A percentile compares a stretch with the other conserved stretches of the same genome.
Evolutionary conservation across 352 stramenopile species (phyloP).

Genomic region (Plasmopara halstedii): DNA sequence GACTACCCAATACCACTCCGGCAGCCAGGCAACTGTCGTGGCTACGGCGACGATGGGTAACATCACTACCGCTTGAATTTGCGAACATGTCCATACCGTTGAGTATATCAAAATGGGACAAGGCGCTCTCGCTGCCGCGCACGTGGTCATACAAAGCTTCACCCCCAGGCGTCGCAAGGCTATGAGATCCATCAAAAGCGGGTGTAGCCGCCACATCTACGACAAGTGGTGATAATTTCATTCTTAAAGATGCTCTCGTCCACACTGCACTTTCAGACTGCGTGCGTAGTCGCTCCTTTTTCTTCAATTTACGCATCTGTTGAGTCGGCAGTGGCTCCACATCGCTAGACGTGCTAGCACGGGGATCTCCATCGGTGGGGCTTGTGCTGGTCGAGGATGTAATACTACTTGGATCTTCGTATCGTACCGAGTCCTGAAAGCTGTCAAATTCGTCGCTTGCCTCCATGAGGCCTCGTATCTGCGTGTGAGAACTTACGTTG

Average conservation of each 20-base stretch:
- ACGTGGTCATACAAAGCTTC: slow-evolving; percentile 17
- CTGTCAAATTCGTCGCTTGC: slow-evolving; percentile 17
- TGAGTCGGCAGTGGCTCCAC: slow-evolving; percentile 15
- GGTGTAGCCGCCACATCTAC: slow-evolving; percentile 23
- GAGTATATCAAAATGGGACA: slow-evolving; percentile 42
- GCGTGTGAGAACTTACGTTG: slow-evolving; percentile 2
- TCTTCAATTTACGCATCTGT: slow-evolving; percentile 17
- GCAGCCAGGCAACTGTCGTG: slow-evolving; percentile 19
- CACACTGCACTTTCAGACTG: slow-evolving; percentile 70
- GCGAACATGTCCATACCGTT: slow-evolving; percentile 37
- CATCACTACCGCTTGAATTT: slow-evolving; percentile 15
- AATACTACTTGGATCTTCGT: slow-evolving; percentile 21
- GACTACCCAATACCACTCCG: slow-evolving; percentile 23
- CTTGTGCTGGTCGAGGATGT: slow-evolving; percentile 36
- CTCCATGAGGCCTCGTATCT: slow-evolving; percentile 16
- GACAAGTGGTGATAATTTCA: slow-evolving; percentile 31
- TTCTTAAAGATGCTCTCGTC: slow-evolving; percentile 60
- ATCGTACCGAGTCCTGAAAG: slow-evolving; percentile 19
- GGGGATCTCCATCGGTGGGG: slow-evolving; percentile 18
- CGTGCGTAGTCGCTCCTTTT: slow-evolving; percentile 63
- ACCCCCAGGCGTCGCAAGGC: slow-evolving; percentile 12
- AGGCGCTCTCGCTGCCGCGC: slow-evolving; percentile 45
- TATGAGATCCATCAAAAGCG: slow-evolving; percentile 10
- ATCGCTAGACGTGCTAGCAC: slow-evolving; percentile 18
- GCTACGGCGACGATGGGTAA: slow-evolving; percentile 19